These are phyloP conservation scores for Crithidia expoeki DNA, from an alignment of 208 protist species.

Conservation along the genomic window DNA sequence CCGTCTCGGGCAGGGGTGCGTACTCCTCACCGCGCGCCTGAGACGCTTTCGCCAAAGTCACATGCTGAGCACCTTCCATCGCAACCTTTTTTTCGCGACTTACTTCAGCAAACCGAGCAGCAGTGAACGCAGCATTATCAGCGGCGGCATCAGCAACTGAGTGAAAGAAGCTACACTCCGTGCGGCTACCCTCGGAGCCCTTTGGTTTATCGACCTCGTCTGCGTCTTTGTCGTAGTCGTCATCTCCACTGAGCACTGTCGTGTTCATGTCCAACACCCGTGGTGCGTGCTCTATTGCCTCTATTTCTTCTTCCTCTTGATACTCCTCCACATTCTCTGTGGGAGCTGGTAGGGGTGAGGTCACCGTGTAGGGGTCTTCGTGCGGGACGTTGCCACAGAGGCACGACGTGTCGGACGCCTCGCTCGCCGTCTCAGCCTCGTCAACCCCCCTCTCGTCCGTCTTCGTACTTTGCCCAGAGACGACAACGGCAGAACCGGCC, in stretches of 20 bases:
- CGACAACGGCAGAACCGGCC: no score
- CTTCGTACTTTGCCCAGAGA: not conserved
- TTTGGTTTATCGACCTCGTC: not conserved
- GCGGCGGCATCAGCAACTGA: not conserved
- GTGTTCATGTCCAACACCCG: conserved; percentile 3
- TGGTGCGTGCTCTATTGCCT: not conserved
- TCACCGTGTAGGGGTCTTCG: not conserved
- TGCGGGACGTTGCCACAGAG: not conserved
- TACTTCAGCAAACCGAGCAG: no score
- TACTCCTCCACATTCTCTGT: not conserved
- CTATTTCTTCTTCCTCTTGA: not conserved
- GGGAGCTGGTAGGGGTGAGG: not conserved
- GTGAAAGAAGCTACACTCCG: not conserved
- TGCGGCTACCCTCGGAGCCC: not conserved
- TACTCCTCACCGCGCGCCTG: not conserved
- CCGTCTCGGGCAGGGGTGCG: not conserved
- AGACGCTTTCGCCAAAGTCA: not conserved
- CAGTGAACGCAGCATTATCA: not conserved
- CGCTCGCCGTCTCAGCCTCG: not conserved
- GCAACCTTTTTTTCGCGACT: no score
- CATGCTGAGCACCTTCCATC: not conserved
- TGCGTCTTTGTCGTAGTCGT: not conserved
- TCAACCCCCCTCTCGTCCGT: not conserved
- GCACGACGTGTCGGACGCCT: not conserved
- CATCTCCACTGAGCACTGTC: not conserved